phyloP scores from a whole-genome alignment of 768 basidiomycete species.

The Mycena kentingensis region DNA sequence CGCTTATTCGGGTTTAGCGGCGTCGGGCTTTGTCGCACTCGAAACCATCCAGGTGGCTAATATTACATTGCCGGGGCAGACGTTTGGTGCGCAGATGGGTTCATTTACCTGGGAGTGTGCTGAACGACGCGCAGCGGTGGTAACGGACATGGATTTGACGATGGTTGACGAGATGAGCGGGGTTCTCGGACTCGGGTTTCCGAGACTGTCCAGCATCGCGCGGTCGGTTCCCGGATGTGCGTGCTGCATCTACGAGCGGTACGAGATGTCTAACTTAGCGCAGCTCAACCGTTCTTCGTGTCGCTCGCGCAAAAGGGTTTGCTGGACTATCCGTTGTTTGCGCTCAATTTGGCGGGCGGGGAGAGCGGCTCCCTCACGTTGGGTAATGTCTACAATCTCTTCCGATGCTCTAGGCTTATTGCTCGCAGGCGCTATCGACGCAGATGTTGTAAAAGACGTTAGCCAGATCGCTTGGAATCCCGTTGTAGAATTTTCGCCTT shows the following conservation, averaged over 20 bases:
- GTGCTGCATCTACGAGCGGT: constrained; percentile 15
- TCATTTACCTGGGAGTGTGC: background rate
- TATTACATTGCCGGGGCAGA: constrained; percentile 60
- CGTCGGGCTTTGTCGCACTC: constrained; percentile 68
- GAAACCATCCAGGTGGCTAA: constrained; percentile 66
- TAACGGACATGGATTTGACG: constrained; percentile 62
- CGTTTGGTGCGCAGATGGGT: constrained; percentile 51
- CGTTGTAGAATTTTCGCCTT: constrained; percentile 72
- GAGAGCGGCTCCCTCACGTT: constrained; percentile 63
- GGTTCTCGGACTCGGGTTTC: constrained; percentile 74
- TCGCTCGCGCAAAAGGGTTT: constrained; percentile 62
- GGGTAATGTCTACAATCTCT: constrained; percentile 41
- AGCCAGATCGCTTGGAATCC: constrained; percentile 71
- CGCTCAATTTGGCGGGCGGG: constrained; percentile 64
- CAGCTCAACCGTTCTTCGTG: constrained; percentile 71
- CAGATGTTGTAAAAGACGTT: constrained; percentile 61
- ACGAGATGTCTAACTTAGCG: constrained; percentile 5
- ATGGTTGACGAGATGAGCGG: constrained; percentile 69
- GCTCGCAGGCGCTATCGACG: constrained; percentile 70
- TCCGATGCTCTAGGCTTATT: constrained; percentile 1
- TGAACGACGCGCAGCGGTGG: constrained; percentile 46
- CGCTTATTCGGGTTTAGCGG: constrained; percentile 50
- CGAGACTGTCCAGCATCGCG: constrained; percentile 66
- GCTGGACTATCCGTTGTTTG: constrained; percentile 76
- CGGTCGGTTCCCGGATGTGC: constrained; percentile 49